phyloP scores from a whole-genome alignment of 768 basidiomycete genomes.

The Serendipita sp. region DNA sequence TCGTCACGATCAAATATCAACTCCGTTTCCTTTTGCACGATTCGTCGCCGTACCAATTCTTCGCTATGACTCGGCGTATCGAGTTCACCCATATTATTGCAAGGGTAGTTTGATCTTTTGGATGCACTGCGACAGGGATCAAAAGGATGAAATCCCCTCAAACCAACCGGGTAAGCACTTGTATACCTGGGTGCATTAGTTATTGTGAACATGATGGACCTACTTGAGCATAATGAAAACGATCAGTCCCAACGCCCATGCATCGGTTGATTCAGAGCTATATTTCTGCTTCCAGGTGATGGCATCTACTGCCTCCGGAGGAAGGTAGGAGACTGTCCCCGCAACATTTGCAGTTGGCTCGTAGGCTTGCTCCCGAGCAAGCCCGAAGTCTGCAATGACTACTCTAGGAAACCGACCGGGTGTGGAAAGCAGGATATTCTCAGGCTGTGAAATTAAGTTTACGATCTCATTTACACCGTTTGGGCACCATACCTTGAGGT shows the following conservation, averaged over 20 bases:
- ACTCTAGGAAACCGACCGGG: conserved; percentile 79
- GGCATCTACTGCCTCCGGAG: conserved; percentile 70
- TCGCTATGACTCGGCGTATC: conserved; percentile 34
- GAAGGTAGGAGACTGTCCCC: conserved; percentile 75
- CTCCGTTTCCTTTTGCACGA: conserved; percentile 43
- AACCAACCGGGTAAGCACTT: neutral
- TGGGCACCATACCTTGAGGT: conserved; percentile 37
- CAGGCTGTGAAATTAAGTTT: conserved; percentile 37
- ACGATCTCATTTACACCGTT: neutral
- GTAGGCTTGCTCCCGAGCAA: conserved; percentile 60
- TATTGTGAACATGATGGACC: conserved; percentile 17
- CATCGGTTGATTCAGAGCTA: conserved; percentile 72
- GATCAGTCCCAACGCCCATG: conserved; percentile 75
- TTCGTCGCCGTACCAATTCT: conserved; percentile 47
- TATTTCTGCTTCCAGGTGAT: conserved; percentile 44
- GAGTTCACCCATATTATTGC: conserved; percentile 20
- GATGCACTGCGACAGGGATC: conserved; percentile 32
- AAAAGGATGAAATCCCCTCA: conserved; percentile 62
- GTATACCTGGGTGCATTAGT: neutral
- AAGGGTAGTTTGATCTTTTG: conserved; percentile 13
- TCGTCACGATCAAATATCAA: conserved; percentile 28
- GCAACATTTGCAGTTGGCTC: conserved; percentile 76
- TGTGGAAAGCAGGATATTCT: conserved; percentile 61
- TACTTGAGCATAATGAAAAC: conserved; percentile 74
- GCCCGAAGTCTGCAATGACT: conserved; percentile 73